These are phyloP conservation scores for Clitopilus hobsonii DNA, from an alignment of 768 basidiomycete species.

Conservation along the genomic window DNA sequence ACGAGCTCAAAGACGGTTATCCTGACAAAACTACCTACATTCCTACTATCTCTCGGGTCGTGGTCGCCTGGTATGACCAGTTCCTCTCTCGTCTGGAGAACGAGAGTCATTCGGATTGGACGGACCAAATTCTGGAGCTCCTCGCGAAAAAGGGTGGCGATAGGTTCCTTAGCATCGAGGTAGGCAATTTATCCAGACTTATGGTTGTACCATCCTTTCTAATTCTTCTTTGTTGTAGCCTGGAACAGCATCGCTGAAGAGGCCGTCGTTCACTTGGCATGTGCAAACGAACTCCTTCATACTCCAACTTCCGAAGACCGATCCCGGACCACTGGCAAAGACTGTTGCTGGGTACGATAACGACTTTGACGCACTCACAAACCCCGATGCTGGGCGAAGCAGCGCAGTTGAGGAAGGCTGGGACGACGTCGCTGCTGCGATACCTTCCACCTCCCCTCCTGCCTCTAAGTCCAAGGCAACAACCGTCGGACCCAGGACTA, in stretches of 20 bases:
- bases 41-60: conserved; percentile 26
- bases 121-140: conserved; percentile 24
- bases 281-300: conserved; percentile 20
- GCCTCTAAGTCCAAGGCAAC: neutral
- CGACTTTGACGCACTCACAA: conserved; percentile 28
- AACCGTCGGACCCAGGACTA: too few relatives aligned
- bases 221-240: conserved; percentile 10
- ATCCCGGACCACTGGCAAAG: conserved; percentile 18
- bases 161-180: conserved; percentile 24
- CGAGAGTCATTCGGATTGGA: conserved; percentile 27
- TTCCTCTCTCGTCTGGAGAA: conserved; percentile 29
- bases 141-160: conserved; percentile 16
- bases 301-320: conserved; percentile 26
- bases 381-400: neutral
- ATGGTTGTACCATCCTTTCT: neutral
- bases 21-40: conserved; percentile 28
- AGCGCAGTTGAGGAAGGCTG: conserved; percentile 22
- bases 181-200: conserved; percentile 7
- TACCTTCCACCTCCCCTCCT: conserved; percentile 2
- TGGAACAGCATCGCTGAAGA: conserved; percentile 9
- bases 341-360: conserved; percentile 27
- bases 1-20: conserved; percentile 22
- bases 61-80: conserved; percentile 29
- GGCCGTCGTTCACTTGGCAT: conserved; percentile 25
- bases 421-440: conserved; percentile 22